Conservation (phyloP, 192 early-diverging fungal genomes). For the Phycomyces blakesleeanus region DNA sequence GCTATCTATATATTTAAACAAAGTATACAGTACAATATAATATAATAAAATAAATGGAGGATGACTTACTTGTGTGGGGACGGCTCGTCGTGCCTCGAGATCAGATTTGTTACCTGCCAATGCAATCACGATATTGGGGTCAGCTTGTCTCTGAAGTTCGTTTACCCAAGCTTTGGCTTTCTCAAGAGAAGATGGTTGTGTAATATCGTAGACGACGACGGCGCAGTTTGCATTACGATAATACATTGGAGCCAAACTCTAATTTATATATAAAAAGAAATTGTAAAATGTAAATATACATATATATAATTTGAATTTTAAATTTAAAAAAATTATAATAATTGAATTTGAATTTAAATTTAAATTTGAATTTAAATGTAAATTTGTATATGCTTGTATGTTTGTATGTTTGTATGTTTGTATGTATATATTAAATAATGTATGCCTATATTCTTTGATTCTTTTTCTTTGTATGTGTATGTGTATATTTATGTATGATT, state of each 20-base stretch:
- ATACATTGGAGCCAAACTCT: conserved; percentile 71
- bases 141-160: conserved; percentile 65
- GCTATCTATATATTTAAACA: too few species aligned
- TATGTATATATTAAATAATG: not conserved
- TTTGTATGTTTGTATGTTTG: too few species aligned
- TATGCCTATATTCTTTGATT: not conserved
- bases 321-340: too few species aligned
- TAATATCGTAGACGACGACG: conserved; percentile 73
- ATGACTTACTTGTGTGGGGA: conserved; percentile 56
- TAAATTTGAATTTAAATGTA: too few species aligned
- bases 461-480: not conserved
- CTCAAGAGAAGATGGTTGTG: conserved; percentile 63
- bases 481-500: too few species aligned
- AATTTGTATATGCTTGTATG: too few species aligned
- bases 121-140: conserved; percentile 70
- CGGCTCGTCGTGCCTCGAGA: conserved; percentile 59
- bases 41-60: not conserved
- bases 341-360: too few species aligned
- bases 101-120: conserved; percentile 66
- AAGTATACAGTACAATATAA: too few species aligned
- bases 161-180: conserved; percentile 71
- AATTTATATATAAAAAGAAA: too few species aligned
- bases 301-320: too few species aligned
- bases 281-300: too few species aligned
- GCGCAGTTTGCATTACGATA: conserved; percentile 71